Evolutionary conservation across 129 eudicot genomes (phyloP).

Genomic region (Pulicaria dysenterica): DNA sequence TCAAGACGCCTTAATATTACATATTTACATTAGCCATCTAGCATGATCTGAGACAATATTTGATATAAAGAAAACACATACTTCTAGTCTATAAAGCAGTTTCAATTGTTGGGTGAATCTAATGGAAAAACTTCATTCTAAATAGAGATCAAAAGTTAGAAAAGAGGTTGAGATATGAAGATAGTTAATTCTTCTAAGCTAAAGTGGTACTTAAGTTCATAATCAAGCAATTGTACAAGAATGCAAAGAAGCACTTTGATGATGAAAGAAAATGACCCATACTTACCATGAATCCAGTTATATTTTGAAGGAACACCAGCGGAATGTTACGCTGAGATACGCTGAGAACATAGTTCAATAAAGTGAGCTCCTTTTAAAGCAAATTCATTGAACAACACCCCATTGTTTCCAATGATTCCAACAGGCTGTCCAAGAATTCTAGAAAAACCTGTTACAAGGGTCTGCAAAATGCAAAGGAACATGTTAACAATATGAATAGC

Average conservation of each 20-base stretch:
- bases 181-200: no score
- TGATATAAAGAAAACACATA: no score
- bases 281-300: conserved; percentile 97
- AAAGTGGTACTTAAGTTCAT: neutral
- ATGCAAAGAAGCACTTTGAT: conserved; percentile 10
- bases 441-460: conserved; percentile 96
- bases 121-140: no score
- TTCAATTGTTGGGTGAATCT: no score
- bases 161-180: no score
- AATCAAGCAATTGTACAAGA: neutral
- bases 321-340: conserved; percentile 93
- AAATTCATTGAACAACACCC: conserved; percentile 80
- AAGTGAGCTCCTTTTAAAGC: conserved; percentile 96
- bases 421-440: conserved; percentile 88
- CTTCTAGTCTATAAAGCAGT: no score
- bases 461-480: conserved; percentile 49
- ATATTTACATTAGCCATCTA: no score
- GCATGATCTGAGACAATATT: no score
- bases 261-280: neutral
- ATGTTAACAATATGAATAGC: neutral
- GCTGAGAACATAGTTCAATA: conserved; percentile 88
- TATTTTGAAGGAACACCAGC: conserved; percentile 88
- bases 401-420: conserved; percentile 95
- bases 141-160: no score
- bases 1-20: no score